Percentiles rank a stretch among this genome's conserved stretches.
Evolutionary conservation across 129 eudicot genomes (phyloP).

Genomic region (Tanacetum coccineum): DNA sequence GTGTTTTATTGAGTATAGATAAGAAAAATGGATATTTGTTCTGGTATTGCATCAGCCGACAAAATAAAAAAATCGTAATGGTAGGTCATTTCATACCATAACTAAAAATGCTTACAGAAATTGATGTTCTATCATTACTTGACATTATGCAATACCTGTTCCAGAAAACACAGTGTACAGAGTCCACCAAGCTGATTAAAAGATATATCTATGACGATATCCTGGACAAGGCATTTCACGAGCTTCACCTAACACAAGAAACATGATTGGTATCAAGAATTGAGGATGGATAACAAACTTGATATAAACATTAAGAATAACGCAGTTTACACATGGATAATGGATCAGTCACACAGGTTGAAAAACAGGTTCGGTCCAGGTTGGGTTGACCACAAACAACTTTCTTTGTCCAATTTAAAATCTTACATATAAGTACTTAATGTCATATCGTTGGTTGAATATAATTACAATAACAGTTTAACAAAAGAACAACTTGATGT

Average conservation of each 20-base stretch:
- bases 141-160: slow-evolving; percentile 53
- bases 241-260: slow-evolving; percentile 73
- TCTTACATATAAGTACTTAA: too few relatives aligned
- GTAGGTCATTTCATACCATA: background rate
- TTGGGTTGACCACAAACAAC: background rate
- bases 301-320: slow-evolving; percentile 5
- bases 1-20: background rate
- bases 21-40: background rate
- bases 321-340: too few relatives aligned
- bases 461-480: too few relatives aligned
- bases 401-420: too few relatives aligned
- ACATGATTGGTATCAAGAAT: background rate
- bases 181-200: slow-evolving; percentile 97
- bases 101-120: slow-evolving; percentile 7
- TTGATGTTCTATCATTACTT: background rate
- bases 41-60: background rate
- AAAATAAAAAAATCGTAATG: background rate
- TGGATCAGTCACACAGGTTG: too few relatives aligned
- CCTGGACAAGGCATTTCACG: slow-evolving; percentile 84
- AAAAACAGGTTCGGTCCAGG: background rate
- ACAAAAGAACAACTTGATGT: too few relatives aligned
- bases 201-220: slow-evolving; percentile 79
- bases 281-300: background rate
- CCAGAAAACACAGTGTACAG: slow-evolving; percentile 88
- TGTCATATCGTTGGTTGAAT: too few relatives aligned